These are phyloP conservation scores for Nicotiana knightiana DNA, from an alignment of 257 asterid genomes.

Conservation along the genomic window DNA sequence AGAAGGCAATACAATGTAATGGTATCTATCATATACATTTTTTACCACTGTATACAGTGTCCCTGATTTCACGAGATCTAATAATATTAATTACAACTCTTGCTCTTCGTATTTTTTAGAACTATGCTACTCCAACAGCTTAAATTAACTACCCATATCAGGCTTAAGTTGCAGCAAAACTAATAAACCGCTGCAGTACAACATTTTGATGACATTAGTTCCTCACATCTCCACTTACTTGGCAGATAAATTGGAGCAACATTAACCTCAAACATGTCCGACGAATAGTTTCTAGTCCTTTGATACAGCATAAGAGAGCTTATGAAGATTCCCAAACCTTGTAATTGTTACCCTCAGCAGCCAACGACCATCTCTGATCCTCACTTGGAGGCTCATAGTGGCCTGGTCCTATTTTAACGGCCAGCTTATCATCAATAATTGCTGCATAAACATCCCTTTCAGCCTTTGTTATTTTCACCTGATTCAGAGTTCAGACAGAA, in stretches of 20 bases:
- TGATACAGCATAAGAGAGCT: neutral
- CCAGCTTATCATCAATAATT: constrained; percentile 59
- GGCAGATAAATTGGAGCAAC: neutral
- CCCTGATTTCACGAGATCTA: neutral
- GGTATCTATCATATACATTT: neutral
- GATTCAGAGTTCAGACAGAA: constrained; percentile 13
- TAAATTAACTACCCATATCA: neutral
- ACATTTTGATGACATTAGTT: neutral
- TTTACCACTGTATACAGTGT: neutral
- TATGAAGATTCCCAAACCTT: constrained; percentile 69
- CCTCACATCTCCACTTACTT: neutral
- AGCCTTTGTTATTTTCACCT: constrained; percentile 71
- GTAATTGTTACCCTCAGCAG: constrained; percentile 64
- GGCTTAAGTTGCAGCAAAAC: neutral
- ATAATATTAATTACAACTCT: neutral
- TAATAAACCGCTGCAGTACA: neutral
- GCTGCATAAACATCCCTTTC: constrained; percentile 94
- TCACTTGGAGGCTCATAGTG: constrained; percentile 59
- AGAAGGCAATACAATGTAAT: constrained; percentile 4
- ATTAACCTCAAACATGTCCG: neutral
- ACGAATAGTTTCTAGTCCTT: neutral
- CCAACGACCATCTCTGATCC: constrained; percentile 52
- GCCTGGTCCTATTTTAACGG: constrained; percentile 94
- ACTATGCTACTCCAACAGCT: neutral
- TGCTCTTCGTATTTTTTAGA: neutral